phyloP scores from a whole-genome alignment of 2,329 filamentous ascomycete genomes.

The Trichoderma simmonsii region DNA sequence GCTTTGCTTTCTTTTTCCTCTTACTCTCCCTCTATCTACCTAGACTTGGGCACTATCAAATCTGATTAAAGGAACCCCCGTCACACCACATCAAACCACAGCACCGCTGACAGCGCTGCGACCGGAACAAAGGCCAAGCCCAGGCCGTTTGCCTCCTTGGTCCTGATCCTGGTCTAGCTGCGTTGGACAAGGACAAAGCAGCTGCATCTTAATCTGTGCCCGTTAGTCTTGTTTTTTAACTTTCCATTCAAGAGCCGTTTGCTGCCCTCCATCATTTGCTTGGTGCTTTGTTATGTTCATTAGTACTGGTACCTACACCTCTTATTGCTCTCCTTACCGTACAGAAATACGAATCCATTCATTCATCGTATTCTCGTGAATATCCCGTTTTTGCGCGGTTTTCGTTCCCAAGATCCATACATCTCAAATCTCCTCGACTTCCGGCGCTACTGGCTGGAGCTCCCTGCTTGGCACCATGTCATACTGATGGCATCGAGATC shows the following conservation, averaged over 20 bases:
- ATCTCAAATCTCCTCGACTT: background rate
- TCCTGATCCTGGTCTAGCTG: background rate
- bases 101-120: slow-evolving; percentile 7
- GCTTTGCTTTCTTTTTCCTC: background rate
- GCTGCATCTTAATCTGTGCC: background rate
- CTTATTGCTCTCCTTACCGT: too few relatives aligned
- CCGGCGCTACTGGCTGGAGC: background rate
- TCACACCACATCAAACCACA: slow-evolving; percentile 5
- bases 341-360: background rate
- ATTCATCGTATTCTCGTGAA: background rate
- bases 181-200: background rate
- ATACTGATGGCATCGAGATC: slow-evolving; percentile 7
- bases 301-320: background rate
- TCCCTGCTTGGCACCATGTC: slow-evolving; percentile 2
- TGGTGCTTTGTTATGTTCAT: background rate
- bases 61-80: background rate
- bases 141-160: background rate
- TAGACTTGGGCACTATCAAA: background rate
- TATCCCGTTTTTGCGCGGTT: background rate
- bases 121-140: background rate
- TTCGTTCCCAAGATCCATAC: background rate
- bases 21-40: background rate
- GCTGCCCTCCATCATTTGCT: background rate
- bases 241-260: background rate
- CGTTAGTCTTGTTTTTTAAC: background rate